Percentiles rank a stretch among this genome's conserved stretches.
phyloP scores from a whole-genome alignment of 108 stramenopile genomes.

The Aurantiochytrium sp. region DNA sequence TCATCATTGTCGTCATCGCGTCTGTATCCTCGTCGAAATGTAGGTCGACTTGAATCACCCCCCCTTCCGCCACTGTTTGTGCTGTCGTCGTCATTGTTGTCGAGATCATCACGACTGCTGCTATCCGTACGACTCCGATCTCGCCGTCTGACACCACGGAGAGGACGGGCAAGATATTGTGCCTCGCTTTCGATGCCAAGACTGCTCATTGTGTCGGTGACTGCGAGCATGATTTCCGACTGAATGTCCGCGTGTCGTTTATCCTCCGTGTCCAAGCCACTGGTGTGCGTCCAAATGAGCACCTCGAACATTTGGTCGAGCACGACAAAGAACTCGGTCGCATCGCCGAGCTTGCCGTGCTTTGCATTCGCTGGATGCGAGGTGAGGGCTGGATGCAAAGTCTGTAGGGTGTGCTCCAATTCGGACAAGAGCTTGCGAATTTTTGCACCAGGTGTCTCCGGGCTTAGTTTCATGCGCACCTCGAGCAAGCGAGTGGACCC shows the following conservation, averaged over 20 bases:
- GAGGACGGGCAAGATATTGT: neutral
- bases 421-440: neutral
- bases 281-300: neutral
- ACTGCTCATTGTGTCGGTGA: neutral
- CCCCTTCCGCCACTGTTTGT: neutral
- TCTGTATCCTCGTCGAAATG: neutral
- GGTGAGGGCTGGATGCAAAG: neutral
- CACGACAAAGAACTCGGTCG: neutral
- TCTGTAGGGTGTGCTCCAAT: conserved; percentile 2
- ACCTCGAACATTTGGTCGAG: conserved; percentile 6
- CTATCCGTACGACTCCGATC: too few species aligned
- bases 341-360: neutral
- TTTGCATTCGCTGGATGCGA: neutral
- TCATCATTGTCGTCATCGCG: neutral
- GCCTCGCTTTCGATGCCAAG: conserved; percentile 1
- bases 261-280: neutral
- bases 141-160: too few species aligned
- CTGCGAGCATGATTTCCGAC: neutral
- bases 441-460: neutral
- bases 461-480: conserved; percentile 2
- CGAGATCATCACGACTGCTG: too few species aligned
- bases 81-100: neutral
- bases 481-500: neutral
- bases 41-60: neutral
- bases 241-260: neutral